Evolutionary conservation across 345 rosid genomes (phyloP).

Genomic region (Corchorus capsularis): DNA sequence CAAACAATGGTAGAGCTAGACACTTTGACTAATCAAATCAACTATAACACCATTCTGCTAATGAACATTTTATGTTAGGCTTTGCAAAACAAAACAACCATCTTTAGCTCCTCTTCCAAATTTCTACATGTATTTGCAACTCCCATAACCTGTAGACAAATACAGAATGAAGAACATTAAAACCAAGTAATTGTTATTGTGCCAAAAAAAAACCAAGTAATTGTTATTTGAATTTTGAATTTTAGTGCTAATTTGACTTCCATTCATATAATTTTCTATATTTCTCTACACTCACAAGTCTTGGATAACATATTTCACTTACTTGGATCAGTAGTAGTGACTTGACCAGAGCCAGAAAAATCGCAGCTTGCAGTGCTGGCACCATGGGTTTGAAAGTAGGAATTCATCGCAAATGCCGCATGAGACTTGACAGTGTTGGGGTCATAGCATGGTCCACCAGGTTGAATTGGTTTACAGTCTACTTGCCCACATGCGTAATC

Average conservation of each 20-base stretch:
- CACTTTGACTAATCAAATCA: too few species aligned
- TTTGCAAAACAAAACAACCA: too few species aligned
- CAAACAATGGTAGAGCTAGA: too few species aligned
- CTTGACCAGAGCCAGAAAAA: slow-evolving; percentile 48
- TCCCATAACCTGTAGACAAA: too few species aligned
- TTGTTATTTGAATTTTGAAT: background rate
- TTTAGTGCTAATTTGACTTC: background rate
- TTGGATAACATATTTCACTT: slow-evolving; percentile 15
- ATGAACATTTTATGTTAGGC: too few species aligned
- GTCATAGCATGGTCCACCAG: slow-evolving; percentile 66
- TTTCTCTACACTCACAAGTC: background rate
- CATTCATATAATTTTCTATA: background rate
- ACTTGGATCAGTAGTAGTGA: slow-evolving; percentile 56
- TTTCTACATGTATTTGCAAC: too few species aligned
- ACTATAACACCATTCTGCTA: too few species aligned
- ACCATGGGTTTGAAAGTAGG: slow-evolving; percentile 58
- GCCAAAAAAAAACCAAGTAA: too few species aligned
- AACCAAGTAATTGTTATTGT: too few species aligned
- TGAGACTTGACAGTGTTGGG: slow-evolving; percentile 54
- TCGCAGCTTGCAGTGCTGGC: slow-evolving; percentile 40
- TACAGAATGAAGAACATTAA: too few species aligned
- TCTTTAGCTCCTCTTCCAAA: too few species aligned
- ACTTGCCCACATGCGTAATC: slow-evolving; percentile 68
- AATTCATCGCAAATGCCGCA: slow-evolving; percentile 70
- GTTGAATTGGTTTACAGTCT: slow-evolving; percentile 71